Evolutionary conservation across 2,329 filamentous ascomycete species (phyloP).

Genomic region (Aspergillus uvarum): DNA sequence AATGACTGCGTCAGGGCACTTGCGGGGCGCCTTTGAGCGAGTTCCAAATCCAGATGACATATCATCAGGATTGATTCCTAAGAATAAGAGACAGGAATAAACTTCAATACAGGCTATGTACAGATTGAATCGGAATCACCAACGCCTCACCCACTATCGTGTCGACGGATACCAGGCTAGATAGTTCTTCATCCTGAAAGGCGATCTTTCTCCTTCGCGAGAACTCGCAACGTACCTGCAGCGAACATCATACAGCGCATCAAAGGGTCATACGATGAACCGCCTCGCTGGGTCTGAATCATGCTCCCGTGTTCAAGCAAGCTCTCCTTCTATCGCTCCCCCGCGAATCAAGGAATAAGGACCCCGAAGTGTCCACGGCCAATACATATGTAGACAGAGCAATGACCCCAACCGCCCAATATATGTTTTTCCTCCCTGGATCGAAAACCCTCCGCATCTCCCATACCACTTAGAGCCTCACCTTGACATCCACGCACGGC

Average conservation of each 20-base stretch:
- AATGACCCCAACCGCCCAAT: background rate
- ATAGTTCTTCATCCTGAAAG: no score
- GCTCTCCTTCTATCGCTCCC: background rate
- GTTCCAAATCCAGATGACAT: background rate
- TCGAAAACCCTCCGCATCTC: background rate
- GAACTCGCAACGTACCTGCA: background rate
- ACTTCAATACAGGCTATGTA: conserved; percentile 1
- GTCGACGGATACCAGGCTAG: background rate
- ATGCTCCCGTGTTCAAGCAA: background rate
- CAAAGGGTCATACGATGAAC: background rate
- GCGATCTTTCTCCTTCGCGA: no score
- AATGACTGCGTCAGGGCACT: background rate
- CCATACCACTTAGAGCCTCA: conserved; percentile 60
- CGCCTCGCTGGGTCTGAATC: background rate
- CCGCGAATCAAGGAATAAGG: background rate
- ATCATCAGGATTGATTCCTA: background rate
- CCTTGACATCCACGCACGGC: conserved; percentile 84
- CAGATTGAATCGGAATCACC: background rate
- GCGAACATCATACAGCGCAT: background rate
- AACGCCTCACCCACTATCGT: background rate
- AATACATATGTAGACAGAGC: background rate
- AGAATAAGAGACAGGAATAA: background rate
- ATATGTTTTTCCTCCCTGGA: background rate
- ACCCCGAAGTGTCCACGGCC: background rate
- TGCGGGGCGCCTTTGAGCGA: background rate